Base-by-base conservation (phyloP, 768 basidiomycete species). In the Podaxis sp. region DNA sequence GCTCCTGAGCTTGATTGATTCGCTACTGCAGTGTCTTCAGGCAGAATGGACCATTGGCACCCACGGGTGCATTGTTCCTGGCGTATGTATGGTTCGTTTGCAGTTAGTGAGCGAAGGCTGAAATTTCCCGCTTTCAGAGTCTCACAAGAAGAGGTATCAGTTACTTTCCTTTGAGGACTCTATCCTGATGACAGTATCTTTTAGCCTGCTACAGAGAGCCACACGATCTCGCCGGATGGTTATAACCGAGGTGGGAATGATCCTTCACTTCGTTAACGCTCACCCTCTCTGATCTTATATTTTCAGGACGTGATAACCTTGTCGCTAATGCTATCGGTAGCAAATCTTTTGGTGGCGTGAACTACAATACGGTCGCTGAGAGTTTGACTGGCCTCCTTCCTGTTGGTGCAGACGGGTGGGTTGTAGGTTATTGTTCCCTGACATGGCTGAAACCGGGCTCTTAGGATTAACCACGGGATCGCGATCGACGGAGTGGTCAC, bases 401-500 rank as follows among this genome's bases (percentile, higher is more conserved):
- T 2, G 65, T 82, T 4, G 88, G 88, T 4, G 72, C 76, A 25
- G 53, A 69, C 0, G 84, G 86, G 74, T 79, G 57, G 63, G 74
- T 43, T 24, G 27, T 11, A 41, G 29, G 43, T 27, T 19, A 13
- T 3, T 24, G 24, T 52, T 36, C 36, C 63, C 3, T 43, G 4
- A 2, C 51, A 33, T 33, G 9, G 56, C 25, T 50, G 2, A 47
- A 57, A 17, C 50, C 17, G 17, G 4, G 13, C 13, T 51, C 12
- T 40, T 43, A 77, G 75, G 29, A 68, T 79, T 15, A 77, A 77
- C 60, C 76, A 79, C 86, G 86, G 76, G 29, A 89, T 88, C 57
- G 80, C 87, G 2, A 79, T 80, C 38, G 86, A 88, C 67, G 86
- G 87, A 49, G 75, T 81, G 37, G 80, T 83, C 15, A 79, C 79